These are phyloP conservation scores for Hanseniaspora uvarum DNA, from an alignment of 1,139 yeast species.

Conservation along the genomic window DNA sequence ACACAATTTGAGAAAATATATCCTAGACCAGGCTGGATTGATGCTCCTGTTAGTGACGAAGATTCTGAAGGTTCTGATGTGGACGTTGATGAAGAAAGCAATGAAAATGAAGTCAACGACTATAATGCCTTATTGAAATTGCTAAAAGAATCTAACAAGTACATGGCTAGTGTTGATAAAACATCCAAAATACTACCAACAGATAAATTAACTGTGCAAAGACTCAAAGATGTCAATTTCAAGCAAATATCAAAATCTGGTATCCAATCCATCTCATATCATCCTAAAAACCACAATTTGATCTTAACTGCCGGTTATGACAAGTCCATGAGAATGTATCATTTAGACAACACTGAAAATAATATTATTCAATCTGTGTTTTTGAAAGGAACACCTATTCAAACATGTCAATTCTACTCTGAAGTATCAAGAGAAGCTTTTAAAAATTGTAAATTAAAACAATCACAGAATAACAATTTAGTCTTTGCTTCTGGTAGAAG, in stretches of 20 bases:
- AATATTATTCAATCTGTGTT: constrained; percentile 72
- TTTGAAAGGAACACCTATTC: constrained; percentile 69
- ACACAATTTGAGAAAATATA: constrained; percentile 78
- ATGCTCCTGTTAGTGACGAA: constrained; percentile 28
- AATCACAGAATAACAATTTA: constrained; percentile 35
- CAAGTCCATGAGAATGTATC: constrained; percentile 73
- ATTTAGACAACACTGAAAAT: constrained; percentile 83
- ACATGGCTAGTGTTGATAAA: constrained; percentile 44
- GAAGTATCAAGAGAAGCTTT: constrained; percentile 31
- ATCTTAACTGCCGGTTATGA: constrained; percentile 88
- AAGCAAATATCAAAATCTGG: constrained; percentile 62
- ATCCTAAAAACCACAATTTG: constrained; percentile 64
- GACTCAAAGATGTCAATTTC: constrained; percentile 79
- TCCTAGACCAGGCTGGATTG: constrained; percentile 79
- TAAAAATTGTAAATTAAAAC: constrained; percentile 37
- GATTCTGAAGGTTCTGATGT: constrained; percentile 30
- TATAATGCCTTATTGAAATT: constrained; percentile 50
- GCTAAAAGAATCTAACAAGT: constrained; percentile 41
- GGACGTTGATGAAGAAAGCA: constrained; percentile 23
- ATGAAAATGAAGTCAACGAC: constrained; percentile 36
- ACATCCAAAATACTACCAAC: constrained; percentile 58
- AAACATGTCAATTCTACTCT: constrained; percentile 42
- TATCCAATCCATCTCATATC: constrained; percentile 75
- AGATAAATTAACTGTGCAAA: constrained; percentile 56
- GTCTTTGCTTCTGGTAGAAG: constrained; percentile 85